Base-by-base conservation (phyloP, 2,329 filamentous ascomycete species). In the Aureobasidium leucospermi region DNA sequence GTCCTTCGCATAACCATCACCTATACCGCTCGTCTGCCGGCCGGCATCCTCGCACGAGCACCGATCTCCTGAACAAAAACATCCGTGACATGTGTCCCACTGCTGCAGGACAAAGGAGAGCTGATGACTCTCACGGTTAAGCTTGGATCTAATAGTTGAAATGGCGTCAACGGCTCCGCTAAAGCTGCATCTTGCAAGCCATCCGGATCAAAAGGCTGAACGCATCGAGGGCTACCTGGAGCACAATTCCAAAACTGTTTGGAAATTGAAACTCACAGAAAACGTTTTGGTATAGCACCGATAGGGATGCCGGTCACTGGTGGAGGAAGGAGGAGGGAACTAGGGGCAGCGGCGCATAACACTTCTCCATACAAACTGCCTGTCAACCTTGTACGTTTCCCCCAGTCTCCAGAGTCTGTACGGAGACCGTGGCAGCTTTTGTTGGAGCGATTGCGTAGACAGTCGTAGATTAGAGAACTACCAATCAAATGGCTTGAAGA, bases 21-120 rank as follows among this genome's bases (percentile, higher is more conserved):
- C 55, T 62, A 59, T 47, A 65, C 65, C 42, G 46, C 61, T 32
- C 58, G 5, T 16, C 28, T 19, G n/a, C 38, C 39, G n/a, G 29
- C 48, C 13, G 9, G 28, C 38, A 28, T 31, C 38, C 38, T 32
- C 9, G 39, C 39, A 19, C 51, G 39, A 42, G 51, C 51, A 15
- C n/a, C 6, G 13, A n/a, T n/a, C 10, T 19, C 51, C 39, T 11
- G n/a, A 23, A 23, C 31, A 38, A 34, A 23, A 23, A 43, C 16
- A 34, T 9, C 11, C n/a, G n/a, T 34, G 29, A 9, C 51, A 34
- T 55, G 38, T 19, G 28, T 29, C 28, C 51, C 38, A 43, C 38
- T 43, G 32, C 51, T 55, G 51, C 52, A 56, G 8, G 52, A 46
- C 41, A 36, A 45, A 56, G 52, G 52, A 46, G 39, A 36, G 41